phyloP scores from a whole-genome alignment of 495 filamentous ascomycete genomes.

The Trichocladium uniseriatum region DNA sequence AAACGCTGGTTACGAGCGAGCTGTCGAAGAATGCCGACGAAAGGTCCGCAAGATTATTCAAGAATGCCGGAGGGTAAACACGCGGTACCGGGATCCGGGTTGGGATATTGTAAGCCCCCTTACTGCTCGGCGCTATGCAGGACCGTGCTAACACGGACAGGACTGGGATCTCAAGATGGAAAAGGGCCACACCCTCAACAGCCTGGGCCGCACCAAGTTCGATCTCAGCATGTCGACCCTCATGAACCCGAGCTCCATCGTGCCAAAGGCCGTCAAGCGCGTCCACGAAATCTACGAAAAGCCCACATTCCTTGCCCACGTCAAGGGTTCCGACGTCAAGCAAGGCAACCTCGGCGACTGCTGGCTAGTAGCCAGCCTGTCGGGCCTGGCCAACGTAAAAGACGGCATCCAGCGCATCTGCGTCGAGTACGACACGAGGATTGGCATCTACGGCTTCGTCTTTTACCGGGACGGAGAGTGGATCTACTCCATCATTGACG shows the following conservation, averaged over 20 bases:
- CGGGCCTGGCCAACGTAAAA: slow-evolving; percentile 69
- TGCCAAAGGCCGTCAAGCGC: slow-evolving; percentile 59
- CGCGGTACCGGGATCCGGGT: slow-evolving; percentile 81
- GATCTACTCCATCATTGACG: slow-evolving; percentile 85
- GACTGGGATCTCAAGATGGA: slow-evolving; percentile 45
- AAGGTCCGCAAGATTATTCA: slow-evolving; percentile 82
- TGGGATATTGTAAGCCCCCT: slow-evolving; percentile 74
- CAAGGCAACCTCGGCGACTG: slow-evolving; percentile 80
- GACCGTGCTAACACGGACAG: slow-evolving; percentile 17
- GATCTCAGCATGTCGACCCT: slow-evolving; percentile 30
- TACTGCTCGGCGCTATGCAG: slow-evolving; percentile 20
- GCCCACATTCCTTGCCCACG: slow-evolving; percentile 71
- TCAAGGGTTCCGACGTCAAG: slow-evolving; percentile 69
- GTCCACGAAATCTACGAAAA: slow-evolving; percentile 82
- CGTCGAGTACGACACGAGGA: slow-evolving; percentile 60
- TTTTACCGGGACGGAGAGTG: slow-evolving; percentile 93
- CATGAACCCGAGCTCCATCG: slow-evolving; percentile 31
- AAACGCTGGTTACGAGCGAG: slow-evolving; percentile 62
- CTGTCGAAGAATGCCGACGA: slow-evolving; percentile 56
- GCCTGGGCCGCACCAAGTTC: slow-evolving; percentile 35
- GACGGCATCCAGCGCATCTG: slow-evolving; percentile 73
- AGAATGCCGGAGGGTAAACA: slow-evolving; percentile 78
- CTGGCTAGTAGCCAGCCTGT: slow-evolving; percentile 87
- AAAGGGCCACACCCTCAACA: slow-evolving; percentile 40
- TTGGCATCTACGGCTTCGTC: slow-evolving; percentile 94